Base-by-base conservation (phyloP, 2,329 filamentous ascomycete genomes). In the Blastomyces parvus region DNA sequence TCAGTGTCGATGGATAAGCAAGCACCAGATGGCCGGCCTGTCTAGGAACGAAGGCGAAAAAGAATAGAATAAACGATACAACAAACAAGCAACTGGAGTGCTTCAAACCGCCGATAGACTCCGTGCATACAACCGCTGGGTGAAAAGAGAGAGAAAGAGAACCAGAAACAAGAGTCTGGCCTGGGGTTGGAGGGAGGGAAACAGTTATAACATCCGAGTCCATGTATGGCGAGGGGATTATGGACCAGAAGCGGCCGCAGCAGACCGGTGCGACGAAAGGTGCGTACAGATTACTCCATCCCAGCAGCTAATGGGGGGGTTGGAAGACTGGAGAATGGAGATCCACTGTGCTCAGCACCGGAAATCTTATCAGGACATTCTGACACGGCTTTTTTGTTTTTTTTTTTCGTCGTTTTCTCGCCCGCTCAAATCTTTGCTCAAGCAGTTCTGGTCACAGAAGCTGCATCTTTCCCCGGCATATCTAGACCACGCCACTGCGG, bases 391-490 rank as follows among this genome's bases (percentile, higher is more conserved):
- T 46, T 46, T 46, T n/a, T 9, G 17, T 44, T 44, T 44, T n/a
- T n/a, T 8, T 46, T 8, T n/a, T 44, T 19, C 17, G 14, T 44
- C 17, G 1, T 44, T 44, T 44, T 3, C 17, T n/a, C 19, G 17
- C 19, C n/a, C 4, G 7, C 42, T 44, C 42, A 44, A n/a, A 6
- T 11, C 14, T 44, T 33, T 53, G 25, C 30, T 17, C 25, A 30
- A 55, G 27, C 27, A 55, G 30, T 17, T 55, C 52, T 5, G 9
- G 52, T 55, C 52, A 55, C 52, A 55, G 30, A 14, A 55, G 11
- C 52, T 55, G 52, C 52, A 55, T 55, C 52, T 33, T 50, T 33
- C 52, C 52, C 52, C 30, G 52, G 27, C 52, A 55, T 55, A 36
- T 55, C 52, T 55, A 36, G 52, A 13, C 30, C 17, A 56, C 30